Base-by-base conservation (phyloP, 139 green algal genomes). In the Picochlorum sp. region DNA sequence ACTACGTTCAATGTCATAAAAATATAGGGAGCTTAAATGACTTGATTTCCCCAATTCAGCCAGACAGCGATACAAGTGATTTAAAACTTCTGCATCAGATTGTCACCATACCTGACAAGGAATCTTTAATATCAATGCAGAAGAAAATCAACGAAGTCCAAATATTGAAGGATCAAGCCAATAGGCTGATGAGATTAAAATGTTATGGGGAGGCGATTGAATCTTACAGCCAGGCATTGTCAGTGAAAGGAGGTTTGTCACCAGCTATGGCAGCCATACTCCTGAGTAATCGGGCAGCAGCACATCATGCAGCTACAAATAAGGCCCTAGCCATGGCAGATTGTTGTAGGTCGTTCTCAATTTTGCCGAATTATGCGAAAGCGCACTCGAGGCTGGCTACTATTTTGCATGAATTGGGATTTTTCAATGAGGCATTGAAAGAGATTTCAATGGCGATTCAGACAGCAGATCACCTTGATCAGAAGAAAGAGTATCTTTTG, bases 221-320 rank as follows among this genome's bases (percentile, higher is more conserved):
- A 10, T 58, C 56, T 21, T 90, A 90, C 72, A 74, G 20, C 13
- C 52, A 73, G 34, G 78, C 78, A 4, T 62, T 87, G 34, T 41
- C 34, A 21, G 37, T 58, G 4, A 30, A 63, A 11, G 65, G 65
- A 38, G 56, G 49, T 3, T 72, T 68, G 3, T 76, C 73, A 2
- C 59, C 73, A 2, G 60, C 58, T 5, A 84, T 84, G 59, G 80
- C 83, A 2, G 84, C 86, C 9, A 72, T 95, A 63, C 75, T 95
- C 75, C 73, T 88, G 63, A 69, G 72, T 75, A 95, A 92, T 82
- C 70, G 87, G 5, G 87, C 86, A 0, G 87, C 87, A 3, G 86
- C 81, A n/a, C 52, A 84, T 51, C 76, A 87, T 68, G 66, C 52
- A 13, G 30, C 80, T 9, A 50, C 49, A 49, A 58, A 75, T 20